A percentile compares a stretch with the other conserved stretches of the same genome.
phyloP scores from a whole-genome alignment of 2,329 filamentous ascomycete genomes.

The Ascochyta rabiei region DNA sequence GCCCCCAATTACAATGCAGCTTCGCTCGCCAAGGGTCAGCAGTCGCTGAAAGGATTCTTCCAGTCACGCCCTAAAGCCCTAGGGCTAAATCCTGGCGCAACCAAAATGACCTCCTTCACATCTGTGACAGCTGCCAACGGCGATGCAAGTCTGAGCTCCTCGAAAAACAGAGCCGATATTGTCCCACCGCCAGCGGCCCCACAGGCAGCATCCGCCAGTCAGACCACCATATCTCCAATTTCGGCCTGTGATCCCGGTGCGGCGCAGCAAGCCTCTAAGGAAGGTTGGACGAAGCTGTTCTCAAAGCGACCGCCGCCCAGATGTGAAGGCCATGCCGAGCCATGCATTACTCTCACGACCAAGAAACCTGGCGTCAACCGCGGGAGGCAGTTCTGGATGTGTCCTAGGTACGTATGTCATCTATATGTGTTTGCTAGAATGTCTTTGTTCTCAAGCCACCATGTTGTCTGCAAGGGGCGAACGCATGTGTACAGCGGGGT shows the following conservation, averaged over 20 bases:
- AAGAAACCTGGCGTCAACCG: conserved; percentile 89
- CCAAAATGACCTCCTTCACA: conserved; percentile 5
- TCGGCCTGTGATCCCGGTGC: conserved; percentile 32
- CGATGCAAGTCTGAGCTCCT: conserved; percentile 7
- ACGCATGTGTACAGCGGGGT: not conserved
- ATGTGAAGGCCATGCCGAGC: conserved; percentile 84
- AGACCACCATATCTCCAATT: conserved; percentile 13
- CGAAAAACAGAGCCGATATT: conserved; percentile 3
- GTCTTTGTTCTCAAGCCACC: not conserved
- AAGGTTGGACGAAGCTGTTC: conserved; percentile 86
- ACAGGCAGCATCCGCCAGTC: conserved; percentile 5
- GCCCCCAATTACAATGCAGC: conserved; percentile 26
- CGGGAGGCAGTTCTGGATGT: conserved; percentile 71
- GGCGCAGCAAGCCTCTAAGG: conserved; percentile 68
- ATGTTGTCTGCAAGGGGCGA: conserved; percentile 11
- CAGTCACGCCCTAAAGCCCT: conserved; percentile 43
- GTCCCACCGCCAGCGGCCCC: conserved; percentile 7
- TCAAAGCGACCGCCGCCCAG: conserved; percentile 74
- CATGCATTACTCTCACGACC: conserved; percentile 80
- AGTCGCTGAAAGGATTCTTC: conserved; percentile 80
- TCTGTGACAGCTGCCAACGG: not conserved
- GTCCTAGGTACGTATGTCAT: conserved; percentile 59
- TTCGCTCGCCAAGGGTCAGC: conserved; percentile 56
- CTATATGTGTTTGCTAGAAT: not conserved
- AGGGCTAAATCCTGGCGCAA: conserved; percentile 8